phyloP scores from a whole-genome alignment of 2,329 filamentous ascomycete genomes.

The Tricladium varicosporioides region DNA sequence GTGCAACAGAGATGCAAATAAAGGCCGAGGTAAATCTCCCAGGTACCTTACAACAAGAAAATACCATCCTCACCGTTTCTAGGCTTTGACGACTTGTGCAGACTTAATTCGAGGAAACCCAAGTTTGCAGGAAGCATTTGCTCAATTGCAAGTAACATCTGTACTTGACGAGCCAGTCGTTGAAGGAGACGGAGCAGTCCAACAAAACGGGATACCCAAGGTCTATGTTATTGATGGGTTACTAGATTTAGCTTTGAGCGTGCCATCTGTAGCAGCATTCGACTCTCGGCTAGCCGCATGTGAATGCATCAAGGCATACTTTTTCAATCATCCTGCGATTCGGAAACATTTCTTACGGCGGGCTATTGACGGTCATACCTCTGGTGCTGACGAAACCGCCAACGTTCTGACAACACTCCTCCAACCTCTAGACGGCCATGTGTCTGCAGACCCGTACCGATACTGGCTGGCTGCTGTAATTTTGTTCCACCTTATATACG shows the following conservation, averaged over 20 bases:
- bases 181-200: conserved; percentile 39
- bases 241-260: conserved; percentile 74
- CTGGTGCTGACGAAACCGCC: conserved; percentile 75
- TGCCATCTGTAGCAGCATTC: conserved; percentile 65
- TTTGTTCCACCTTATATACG: conserved; percentile 80
- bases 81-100: conserved; percentile 81
- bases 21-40: conserved; percentile 65
- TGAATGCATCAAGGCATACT: conserved; percentile 91
- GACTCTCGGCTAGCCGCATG: conserved; percentile 82
- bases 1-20: conserved; percentile 69
- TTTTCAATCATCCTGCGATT: conserved; percentile 77
- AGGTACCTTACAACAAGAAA: background rate
- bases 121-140: conserved; percentile 82
- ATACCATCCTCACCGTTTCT: conserved; percentile 16
- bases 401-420: conserved; percentile 87
- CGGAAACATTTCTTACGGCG: conserved; percentile 81
- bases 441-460: conserved; percentile 77
- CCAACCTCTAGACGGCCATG: conserved; percentile 57
- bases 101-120: conserved; percentile 84
- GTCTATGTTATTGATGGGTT: conserved; percentile 94
- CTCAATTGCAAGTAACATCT: conserved; percentile 74
- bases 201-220: conserved; percentile 52
- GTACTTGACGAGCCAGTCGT: conserved; percentile 44
- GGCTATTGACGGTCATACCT: conserved; percentile 83
- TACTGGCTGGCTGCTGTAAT: conserved; percentile 88